A percentile compares a stretch with the other conserved stretches of the same genome.
Evolutionary conservation across 768 basidiomycete species (phyloP).

Genomic region (Tricholoma hemisulphureum): DNA sequence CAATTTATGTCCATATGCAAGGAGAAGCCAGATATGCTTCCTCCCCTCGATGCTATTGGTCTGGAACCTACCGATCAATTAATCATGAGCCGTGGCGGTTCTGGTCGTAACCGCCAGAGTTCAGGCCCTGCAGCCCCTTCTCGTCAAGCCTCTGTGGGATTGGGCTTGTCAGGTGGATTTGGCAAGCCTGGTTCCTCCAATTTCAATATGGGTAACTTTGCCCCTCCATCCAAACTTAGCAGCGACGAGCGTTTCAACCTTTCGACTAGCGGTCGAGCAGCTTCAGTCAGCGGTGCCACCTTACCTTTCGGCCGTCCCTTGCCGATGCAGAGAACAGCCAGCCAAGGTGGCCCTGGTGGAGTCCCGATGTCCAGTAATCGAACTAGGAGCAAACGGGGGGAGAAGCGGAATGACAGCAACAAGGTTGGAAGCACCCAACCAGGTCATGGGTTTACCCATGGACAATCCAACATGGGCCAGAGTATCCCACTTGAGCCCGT

Average conservation of each 20-base stretch:
- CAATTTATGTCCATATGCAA: conserved; percentile 96
- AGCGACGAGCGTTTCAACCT: conserved; percentile 69
- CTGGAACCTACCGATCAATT: conserved; percentile 74
- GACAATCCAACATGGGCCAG: conserved; percentile 26
- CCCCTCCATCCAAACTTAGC: conserved; percentile 52
- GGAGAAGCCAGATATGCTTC: conserved; percentile 90
- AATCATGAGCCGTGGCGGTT: conserved; percentile 58
- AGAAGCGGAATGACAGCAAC: conserved; percentile 61
- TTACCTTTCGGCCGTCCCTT: conserved; percentile 55
- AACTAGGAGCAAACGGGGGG: conserved; percentile 82
- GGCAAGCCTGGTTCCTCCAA: conserved; percentile 46
- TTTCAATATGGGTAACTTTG: conserved; percentile 67
- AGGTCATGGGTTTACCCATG: conserved; percentile 35
- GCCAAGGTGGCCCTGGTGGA: conserved; percentile 57
- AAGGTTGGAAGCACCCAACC: conserved; percentile 36
- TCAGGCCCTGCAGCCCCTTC: conserved; percentile 43
- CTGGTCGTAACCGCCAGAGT: conserved; percentile 55
- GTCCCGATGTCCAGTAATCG: conserved; percentile 53
- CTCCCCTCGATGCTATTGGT: conserved; percentile 87
- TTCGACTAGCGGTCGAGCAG: conserved; percentile 46
- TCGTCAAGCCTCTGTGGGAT: conserved; percentile 47
- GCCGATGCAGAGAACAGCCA: conserved; percentile 67
- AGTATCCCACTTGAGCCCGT: conserved; percentile 56
- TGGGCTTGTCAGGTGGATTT: conserved; percentile 43
- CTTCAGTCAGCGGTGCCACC: conserved; percentile 53